Conservation (phyloP, 257 asterid species). For the Lavandula angustifolia region DNA sequence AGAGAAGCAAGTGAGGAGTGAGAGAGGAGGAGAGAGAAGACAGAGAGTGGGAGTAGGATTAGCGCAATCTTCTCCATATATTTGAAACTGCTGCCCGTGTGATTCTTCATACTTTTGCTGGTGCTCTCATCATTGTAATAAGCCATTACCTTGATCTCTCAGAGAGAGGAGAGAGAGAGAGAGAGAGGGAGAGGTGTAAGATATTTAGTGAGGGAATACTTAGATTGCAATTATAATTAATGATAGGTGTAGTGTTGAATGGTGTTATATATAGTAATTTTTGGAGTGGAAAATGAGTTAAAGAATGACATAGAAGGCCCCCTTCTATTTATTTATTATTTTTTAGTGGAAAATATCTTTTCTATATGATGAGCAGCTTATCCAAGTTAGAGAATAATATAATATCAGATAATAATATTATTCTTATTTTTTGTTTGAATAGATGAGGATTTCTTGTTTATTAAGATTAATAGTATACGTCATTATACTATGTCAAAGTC, state of each 20-base stretch:
- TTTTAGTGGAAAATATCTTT: no score
- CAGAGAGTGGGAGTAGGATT: constrained; percentile 43
- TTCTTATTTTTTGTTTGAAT: no score
- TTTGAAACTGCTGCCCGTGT: constrained; percentile 26
- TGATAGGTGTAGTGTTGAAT: neutral
- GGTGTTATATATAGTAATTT: constrained; percentile 28
- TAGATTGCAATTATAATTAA: constrained; percentile 12
- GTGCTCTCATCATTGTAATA: constrained; percentile 22
- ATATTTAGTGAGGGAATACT: no score
- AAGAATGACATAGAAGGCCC: neutral
- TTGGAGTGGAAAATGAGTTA: constrained; percentile 20
- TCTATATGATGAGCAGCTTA: no score
- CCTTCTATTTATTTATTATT: no score
- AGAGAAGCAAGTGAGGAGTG: constrained; percentile 38
- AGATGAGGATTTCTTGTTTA: no score
- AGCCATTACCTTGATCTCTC: constrained; percentile 18
- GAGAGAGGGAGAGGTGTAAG: neutral
- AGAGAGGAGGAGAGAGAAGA: constrained; percentile 41
- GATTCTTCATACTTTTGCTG: constrained; percentile 5
- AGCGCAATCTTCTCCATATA: constrained; percentile 37
- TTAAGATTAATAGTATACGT: no score
- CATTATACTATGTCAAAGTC: no score
- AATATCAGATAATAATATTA: no score
- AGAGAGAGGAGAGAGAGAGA: no score
- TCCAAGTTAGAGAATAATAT: no score